Percentiles rank a stretch among this genome's conserved stretches.
These are phyloP conservation scores for Mycena alexandri DNA, from an alignment of 768 basidiomycete genomes.

Conservation along the genomic window DNA sequence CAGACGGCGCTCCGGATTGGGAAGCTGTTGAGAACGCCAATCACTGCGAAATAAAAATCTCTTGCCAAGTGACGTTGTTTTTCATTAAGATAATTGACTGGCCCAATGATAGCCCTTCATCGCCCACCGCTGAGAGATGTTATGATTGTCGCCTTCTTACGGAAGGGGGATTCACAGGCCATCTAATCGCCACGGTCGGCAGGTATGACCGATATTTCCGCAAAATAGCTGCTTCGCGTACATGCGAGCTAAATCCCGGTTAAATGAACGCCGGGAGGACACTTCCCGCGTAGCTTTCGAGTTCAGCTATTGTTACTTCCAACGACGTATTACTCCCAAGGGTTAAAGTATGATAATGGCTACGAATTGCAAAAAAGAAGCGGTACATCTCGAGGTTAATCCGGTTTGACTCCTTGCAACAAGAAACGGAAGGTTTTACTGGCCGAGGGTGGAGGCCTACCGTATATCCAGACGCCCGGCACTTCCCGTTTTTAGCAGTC, in stretches of 20 bases:
- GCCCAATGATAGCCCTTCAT: conserved; percentile 22
- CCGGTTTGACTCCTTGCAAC: conserved; percentile 32
- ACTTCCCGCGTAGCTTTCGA: conserved; percentile 31
- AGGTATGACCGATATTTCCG: conserved; percentile 19
- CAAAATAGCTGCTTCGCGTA: conserved; percentile 6
- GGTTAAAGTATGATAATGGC: conserved; percentile 1
- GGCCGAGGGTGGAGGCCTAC: conserved; percentile 13
- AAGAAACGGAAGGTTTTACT: conserved; percentile 18
- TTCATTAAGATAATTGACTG: conserved; percentile 30
- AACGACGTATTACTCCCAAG: conserved; percentile 22
- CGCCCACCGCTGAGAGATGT: neutral
- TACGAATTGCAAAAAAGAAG: conserved; percentile 20
- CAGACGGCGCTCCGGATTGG: conserved; percentile 9
- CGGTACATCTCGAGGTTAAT: neutral
- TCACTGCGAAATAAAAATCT: conserved; percentile 37
- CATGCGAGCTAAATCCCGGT: neutral
- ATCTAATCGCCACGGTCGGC: conserved; percentile 15
- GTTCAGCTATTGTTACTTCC: neutral
- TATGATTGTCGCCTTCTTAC: conserved; percentile 21
- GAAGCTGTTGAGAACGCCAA: conserved; percentile 40
- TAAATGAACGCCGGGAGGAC: conserved; percentile 22
- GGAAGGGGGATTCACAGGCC: conserved; percentile 1
- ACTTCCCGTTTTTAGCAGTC: conserved; percentile 13
- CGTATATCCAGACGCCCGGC: neutral
- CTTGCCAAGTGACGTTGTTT: conserved; percentile 20